These are phyloP conservation scores for Trifolium dubium DNA, from an alignment of 306 rosid genomes.

Conservation along the genomic window DNA sequence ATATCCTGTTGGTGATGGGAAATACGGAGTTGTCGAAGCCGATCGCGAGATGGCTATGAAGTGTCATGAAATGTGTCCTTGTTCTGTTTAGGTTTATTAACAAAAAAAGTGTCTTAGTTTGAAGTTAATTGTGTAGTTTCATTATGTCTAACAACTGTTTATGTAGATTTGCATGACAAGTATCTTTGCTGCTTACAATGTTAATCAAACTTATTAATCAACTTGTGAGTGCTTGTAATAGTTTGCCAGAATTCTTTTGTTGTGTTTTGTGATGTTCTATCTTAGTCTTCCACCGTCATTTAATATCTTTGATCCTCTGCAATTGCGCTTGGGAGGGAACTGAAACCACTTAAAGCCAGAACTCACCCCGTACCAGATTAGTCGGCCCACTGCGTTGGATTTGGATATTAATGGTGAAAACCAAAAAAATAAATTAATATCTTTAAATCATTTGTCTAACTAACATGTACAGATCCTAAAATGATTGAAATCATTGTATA, in stretches of 20 bases:
- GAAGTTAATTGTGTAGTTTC: no score
- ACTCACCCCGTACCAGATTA: no score
- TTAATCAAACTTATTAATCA: neutral
- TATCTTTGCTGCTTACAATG: neutral
- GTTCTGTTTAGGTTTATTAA: no score
- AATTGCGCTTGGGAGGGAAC: no score
- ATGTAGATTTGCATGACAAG: neutral
- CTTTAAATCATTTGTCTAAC: neutral
- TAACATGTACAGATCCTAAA: conserved; percentile 28
- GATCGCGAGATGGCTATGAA: neutral
- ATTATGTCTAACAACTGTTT: no score
- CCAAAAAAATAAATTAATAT: no score
- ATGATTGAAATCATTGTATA: conserved; percentile 32
- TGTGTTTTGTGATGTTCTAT: neutral
- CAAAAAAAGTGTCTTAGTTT: no score
- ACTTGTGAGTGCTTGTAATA: neutral
- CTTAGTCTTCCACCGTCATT: neutral
- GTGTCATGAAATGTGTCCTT: neutral
- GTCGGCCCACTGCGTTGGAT: no score
- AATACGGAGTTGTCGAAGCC: neutral
- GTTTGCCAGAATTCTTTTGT: neutral
- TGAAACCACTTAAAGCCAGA: no score
- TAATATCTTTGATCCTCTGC: no score
- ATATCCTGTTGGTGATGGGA: neutral
- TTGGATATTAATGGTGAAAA: no score